These are phyloP conservation scores for Eimeria acervulina DNA, from an alignment of 169 alveolate genomes.

Conservation along the genomic window DNA sequence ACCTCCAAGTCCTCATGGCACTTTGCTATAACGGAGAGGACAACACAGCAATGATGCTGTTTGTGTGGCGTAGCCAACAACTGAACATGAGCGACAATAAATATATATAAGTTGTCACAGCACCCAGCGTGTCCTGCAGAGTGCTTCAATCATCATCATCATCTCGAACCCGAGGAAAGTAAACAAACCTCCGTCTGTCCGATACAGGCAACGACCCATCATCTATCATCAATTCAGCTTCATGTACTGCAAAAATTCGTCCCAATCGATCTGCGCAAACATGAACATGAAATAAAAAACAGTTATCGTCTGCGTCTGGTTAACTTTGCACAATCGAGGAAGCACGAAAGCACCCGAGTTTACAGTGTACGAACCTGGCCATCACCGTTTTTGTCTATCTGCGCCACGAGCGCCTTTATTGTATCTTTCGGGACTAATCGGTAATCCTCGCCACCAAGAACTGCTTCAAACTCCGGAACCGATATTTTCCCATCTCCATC, in stretches of 20 bases:
- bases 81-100: neutral
- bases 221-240: neutral
- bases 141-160: neutral
- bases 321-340: neutral
- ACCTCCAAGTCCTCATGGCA: neutral
- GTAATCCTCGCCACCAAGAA: conserved; percentile 85
- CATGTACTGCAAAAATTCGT: conserved; percentile 88
- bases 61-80: neutral
- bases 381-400: conserved; percentile 90
- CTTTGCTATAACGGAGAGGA: no score
- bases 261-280: conserved; percentile 87
- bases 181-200: neutral
- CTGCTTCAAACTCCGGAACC: conserved; percentile 87
- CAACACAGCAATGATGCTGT: neutral
- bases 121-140: neutral
- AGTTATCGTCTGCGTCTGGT: neutral
- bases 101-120: neutral
- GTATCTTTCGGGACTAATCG: conserved; percentile 84
- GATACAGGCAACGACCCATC: neutral
- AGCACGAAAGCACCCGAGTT: neutral
- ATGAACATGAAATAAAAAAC: neutral
- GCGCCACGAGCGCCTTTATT: conserved; percentile 84
- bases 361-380: conserved; percentile 82
- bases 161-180: neutral
- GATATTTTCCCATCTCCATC: conserved; percentile 89